phyloP scores from a whole-genome alignment of 202 grass and related monocot genomes.

The Cymbopogon flexuosus region DNA sequence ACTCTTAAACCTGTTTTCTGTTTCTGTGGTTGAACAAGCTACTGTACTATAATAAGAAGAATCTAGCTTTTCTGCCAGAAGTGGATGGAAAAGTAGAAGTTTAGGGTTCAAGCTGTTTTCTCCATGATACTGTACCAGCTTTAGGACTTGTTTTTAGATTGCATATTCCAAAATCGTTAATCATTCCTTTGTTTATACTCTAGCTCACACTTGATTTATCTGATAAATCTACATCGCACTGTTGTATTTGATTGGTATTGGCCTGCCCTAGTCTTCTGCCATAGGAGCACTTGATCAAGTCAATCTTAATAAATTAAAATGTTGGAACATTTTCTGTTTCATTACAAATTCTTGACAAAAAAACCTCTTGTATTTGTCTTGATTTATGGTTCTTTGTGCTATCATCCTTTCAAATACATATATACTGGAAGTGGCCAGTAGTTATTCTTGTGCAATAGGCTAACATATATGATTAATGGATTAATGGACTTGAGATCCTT shows the following conservation, averaged over 20 bases:
- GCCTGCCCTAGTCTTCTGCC: background rate
- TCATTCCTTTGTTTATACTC: background rate
- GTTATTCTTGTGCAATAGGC: background rate
- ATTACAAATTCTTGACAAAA: background rate
- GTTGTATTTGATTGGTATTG: background rate
- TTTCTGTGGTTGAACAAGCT: slow-evolving; percentile 10
- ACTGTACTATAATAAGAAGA: background rate
- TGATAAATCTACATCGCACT: background rate
- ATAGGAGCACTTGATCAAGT: background rate
- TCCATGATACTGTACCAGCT: background rate
- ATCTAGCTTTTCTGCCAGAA: background rate
- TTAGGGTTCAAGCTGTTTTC: background rate
- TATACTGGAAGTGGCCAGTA: background rate
- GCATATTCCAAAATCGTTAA: background rate
- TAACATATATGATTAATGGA: background rate
- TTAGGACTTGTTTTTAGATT: background rate
- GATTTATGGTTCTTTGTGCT: background rate
- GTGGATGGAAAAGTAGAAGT: background rate
- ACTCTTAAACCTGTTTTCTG: background rate
- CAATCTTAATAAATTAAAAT: background rate
- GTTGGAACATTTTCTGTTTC: background rate
- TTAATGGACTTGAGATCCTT: background rate
- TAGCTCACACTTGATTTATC: background rate
- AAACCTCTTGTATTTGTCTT: background rate
- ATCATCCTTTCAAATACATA: background rate